phyloP scores from a whole-genome alignment of 106 monocot genomes.

The Amphibolis antarctica region DNA sequence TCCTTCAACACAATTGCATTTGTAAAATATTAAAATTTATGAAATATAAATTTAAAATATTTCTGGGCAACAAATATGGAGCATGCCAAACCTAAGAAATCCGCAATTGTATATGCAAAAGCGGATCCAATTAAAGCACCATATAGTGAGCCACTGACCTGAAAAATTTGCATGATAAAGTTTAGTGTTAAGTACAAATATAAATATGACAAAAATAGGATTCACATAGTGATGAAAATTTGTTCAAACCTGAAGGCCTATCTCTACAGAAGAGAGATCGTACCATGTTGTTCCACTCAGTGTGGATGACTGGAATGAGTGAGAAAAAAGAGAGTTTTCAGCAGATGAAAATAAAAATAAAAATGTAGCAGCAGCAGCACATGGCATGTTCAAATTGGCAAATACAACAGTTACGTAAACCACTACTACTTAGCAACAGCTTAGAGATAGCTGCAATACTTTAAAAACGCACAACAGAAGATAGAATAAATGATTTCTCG shows the following conservation, averaged over 20 bases:
- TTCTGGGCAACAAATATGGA: neutral
- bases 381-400: too few relatives aligned
- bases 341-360: neutral
- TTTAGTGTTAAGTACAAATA: neutral
- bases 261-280: slow-evolving; percentile 54
- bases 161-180: slow-evolving; percentile 11
- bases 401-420: too few relatives aligned
- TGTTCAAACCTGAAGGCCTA: slow-evolving; percentile 77
- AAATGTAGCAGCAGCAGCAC: neutral
- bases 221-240: neutral
- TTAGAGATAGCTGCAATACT: too few relatives aligned
- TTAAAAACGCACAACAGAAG: too few relatives aligned
- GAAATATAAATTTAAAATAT: neutral
- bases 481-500: too few relatives aligned
- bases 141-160: slow-evolving; percentile 95
- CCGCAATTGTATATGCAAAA: slow-evolving; percentile 64
- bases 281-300: slow-evolving; percentile 92
- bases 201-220: neutral
- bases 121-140: slow-evolving; percentile 78
- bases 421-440: too few relatives aligned
- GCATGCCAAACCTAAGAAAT: slow-evolving; percentile 58
- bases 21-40: neutral
- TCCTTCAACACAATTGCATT: slow-evolving; percentile 45
- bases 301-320: slow-evolving; percentile 53
- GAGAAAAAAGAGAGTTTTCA: neutral